Evolutionary conservation across 805 yeast species (phyloP), one percentile per base, ranked within the genome.

Genomic region (Lipomyces kockii): DNA sequence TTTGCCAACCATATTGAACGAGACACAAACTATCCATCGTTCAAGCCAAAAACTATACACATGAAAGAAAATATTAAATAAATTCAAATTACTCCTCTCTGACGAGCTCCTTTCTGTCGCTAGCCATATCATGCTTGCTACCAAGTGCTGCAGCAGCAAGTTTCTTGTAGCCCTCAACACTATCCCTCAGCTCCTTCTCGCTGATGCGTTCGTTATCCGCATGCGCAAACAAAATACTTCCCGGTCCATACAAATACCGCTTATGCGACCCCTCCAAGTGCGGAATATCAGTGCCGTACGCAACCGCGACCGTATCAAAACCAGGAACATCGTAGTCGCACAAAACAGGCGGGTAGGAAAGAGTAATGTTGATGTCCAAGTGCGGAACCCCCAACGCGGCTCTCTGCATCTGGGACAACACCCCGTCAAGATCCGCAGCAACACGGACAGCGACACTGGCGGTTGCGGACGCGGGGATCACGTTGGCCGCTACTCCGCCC

Each of bases 401-500:
- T 0, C 76, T 77, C 6, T 77, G 69, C 9, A 87, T 79, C 25
- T 77, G 67, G 7, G 76, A 66, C 29, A 75, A 76, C 3, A 87
- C 81, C 25, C 73, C 74, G 0, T 79, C 80, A 1, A 81, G 70
- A 54, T 82, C 83, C 9, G 78, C 82, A 2, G 91, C 86, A 2
- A 87, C 84, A 75, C 93, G 81, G 68, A 87, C 79, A 20, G 85
- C 73, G 1, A 84, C 73, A 1, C 78, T 72, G 22, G 89, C 89
- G 8, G 73, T 71, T 0, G 90, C 89, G 29, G 76, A 70, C 1
- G 88, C 88, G 2, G 92, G 89, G 9, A 89, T 77, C 34, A 89
- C 90, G 75, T 89, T 89, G 8, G 83, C 79, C 35, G 92, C 93
- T 1, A 86, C 85, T 32, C 92, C 92, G 6, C 85, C 91, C 11